phyloP scores from a whole-genome alignment of 306 rosid species.

The Casuarina glauca region DNA sequence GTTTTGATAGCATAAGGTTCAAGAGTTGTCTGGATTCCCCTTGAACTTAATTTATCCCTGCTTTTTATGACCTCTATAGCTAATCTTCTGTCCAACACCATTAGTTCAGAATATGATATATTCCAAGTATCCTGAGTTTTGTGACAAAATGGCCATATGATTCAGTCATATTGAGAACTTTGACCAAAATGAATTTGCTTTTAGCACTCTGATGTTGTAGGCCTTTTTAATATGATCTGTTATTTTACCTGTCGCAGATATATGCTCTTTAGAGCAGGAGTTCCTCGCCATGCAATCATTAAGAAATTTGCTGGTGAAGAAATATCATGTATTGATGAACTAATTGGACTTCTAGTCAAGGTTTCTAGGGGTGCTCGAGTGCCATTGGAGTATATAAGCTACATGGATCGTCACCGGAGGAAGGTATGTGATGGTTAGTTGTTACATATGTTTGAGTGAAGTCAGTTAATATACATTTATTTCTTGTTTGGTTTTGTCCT shows the following conservation, averaged over 20 bases:
- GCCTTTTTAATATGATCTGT: constrained; percentile 19
- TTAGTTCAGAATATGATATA: neutral
- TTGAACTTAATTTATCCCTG: neutral
- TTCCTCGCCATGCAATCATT: constrained; percentile 94
- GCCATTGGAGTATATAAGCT: constrained; percentile 82
- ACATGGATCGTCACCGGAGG: constrained; percentile 83
- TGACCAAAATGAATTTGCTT: neutral
- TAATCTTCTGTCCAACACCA: neutral
- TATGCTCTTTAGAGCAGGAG: constrained; percentile 90
- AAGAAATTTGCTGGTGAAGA: constrained; percentile 94
- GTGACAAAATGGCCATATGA: neutral
- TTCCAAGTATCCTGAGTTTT: neutral
- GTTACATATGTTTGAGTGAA: neutral
- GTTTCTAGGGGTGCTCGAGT: constrained; percentile 83
- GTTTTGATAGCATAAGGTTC: neutral
- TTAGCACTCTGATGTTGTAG: constrained; percentile 11
- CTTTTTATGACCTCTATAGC: neutral
- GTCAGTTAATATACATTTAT: neutral
- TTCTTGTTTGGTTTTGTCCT: neutral
- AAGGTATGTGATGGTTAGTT: constrained; percentile 58
- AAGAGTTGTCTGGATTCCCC: neutral
- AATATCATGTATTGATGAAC: constrained; percentile 69
- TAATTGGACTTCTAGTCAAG: constrained; percentile 69
- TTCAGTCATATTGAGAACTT: neutral
- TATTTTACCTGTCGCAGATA: constrained; percentile 55